Percentiles rank a stretch among this genome's conserved stretches.
Evolutionary conservation across 257 asterid species (phyloP).

Genomic region (Solanum tarapatanum): DNA sequence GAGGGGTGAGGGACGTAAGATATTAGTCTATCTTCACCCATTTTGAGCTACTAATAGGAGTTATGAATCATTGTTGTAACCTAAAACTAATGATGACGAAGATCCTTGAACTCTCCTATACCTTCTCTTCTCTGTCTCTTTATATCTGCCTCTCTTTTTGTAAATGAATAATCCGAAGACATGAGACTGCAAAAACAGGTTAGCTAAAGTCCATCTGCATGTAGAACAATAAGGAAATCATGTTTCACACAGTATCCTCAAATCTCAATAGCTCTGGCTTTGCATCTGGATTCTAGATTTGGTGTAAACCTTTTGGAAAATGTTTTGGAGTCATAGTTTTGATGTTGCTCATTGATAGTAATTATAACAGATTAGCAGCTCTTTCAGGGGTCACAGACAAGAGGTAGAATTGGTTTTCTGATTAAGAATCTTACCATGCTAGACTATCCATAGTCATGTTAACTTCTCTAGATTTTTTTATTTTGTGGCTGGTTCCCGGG

Average conservation of each 20-base stretch:
- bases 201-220: neutral
- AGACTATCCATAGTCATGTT: too few relatives aligned
- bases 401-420: too few relatives aligned
- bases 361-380: too few relatives aligned
- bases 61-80: neutral
- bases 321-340: neutral
- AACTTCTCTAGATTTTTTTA: too few relatives aligned
- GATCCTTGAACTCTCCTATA: neutral
- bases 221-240: neutral
- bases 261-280: neutral
- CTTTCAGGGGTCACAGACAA: too few relatives aligned
- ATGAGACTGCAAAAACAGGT: neutral
- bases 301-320: neutral
- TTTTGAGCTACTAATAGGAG: neutral
- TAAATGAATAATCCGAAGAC: neutral
- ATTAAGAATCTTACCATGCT: too few relatives aligned
- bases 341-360: too few relatives aligned
- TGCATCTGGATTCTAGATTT: neutral
- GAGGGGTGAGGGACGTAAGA: neutral
- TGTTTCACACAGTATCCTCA: neutral
- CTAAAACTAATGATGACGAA: neutral
- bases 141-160: neutral
- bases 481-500: too few relatives aligned
- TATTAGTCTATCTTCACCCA: neutral
- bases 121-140: neutral